Conservation (phyloP, 2,329 filamentous ascomycete species). For the Fusarium sulawesiense region DNA sequence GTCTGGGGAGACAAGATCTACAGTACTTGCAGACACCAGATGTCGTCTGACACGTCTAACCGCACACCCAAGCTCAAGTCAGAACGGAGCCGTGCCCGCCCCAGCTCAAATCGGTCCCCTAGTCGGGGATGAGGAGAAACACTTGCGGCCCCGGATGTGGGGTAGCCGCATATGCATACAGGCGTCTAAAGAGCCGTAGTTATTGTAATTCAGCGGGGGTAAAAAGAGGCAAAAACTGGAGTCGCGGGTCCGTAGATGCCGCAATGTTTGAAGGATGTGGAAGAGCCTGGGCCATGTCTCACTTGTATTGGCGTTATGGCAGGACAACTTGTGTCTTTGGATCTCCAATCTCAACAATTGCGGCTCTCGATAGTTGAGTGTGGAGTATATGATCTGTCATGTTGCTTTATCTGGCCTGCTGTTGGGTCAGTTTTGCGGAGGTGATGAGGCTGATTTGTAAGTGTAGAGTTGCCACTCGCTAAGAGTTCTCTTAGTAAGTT, state of each 20-base stretch:
- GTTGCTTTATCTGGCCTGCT: conserved; percentile 18
- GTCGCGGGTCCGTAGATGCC: conserved; percentile 35
- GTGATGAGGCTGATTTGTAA: conserved; percentile 13
- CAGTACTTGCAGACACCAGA: conserved; percentile 14
- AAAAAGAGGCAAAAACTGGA: conserved; percentile 29
- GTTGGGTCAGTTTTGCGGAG: not conserved
- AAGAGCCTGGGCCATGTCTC: conserved; percentile 9
- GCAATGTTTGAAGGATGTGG: conserved; percentile 8
- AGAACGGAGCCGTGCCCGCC: conserved; percentile 30
- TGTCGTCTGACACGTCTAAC: conserved; percentile 18
- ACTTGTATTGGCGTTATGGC: not conserved
- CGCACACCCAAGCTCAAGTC: conserved; percentile 14
- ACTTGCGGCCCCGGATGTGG: conserved; percentile 39
- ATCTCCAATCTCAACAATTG: conserved; percentile 39
- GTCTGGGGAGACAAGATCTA: conserved; percentile 37
- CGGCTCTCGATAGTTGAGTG: conserved; percentile 33
- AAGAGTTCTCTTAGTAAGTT: not conserved
- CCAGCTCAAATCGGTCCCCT: conserved; percentile 21
- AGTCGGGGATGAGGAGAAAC: conserved; percentile 35
- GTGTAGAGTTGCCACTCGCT: conserved; percentile 11
- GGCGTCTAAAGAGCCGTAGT: not conserved
- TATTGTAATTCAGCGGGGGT: conserved; percentile 35
- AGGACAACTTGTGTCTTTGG: not conserved
- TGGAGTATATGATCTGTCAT: conserved; percentile 28
- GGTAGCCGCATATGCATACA: conserved; percentile 29